Evolutionary conservation across 1,284 basidiomycete species (phyloP), one percentile per base, ranked within the genome.

Genomic region (Ustilago loliicola): DNA sequence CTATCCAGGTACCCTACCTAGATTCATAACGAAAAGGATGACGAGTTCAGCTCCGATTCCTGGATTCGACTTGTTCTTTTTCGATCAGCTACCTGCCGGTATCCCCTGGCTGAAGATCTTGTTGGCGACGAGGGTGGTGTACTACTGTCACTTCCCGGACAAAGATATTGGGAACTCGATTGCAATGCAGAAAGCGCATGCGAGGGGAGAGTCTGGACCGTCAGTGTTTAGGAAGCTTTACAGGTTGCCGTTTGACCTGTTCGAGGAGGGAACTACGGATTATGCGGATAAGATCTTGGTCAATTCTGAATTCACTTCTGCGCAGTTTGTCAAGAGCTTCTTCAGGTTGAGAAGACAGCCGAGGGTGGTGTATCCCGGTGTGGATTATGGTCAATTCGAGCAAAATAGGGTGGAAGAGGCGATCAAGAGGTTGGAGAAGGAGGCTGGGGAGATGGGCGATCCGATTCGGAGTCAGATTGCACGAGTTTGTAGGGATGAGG

Each of bases 131-230:
- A 91, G 94, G 1, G 93, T 97, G 27, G 91, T 99, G 19, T 99
- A 98, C 88, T 99, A 99, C 87, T 97, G 95, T 82, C 96, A 99
- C 87, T 99, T 98, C 83, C 96, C 97, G 0, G 84, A 86, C 60
- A 94, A 93, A 1, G 91, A 90, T 23, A 93, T 92, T 76, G 89
- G 91, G 2, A 91, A 92, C 19, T 78, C 83, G 13, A 86, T 87
- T 47, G 79, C 83, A 6, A 71, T 78, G 61, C 83, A 84, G 72
- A 66, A 73, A 30, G 83, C 72, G 0, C 68, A 74, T 23, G 80
- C 77, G 23, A 48, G 91, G 85, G 13, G 81, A 80, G 66, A 77
- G 13, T 67, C 72, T 2, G 79, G 82, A 6, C 73, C 77, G 9
- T 58, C 61, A 3, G 53, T 77, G 2, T 61, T 67, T 9, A 48